phyloP scores from a whole-genome alignment of 2,329 filamentous ascomycete genomes.

The Nemania serpens region DNA sequence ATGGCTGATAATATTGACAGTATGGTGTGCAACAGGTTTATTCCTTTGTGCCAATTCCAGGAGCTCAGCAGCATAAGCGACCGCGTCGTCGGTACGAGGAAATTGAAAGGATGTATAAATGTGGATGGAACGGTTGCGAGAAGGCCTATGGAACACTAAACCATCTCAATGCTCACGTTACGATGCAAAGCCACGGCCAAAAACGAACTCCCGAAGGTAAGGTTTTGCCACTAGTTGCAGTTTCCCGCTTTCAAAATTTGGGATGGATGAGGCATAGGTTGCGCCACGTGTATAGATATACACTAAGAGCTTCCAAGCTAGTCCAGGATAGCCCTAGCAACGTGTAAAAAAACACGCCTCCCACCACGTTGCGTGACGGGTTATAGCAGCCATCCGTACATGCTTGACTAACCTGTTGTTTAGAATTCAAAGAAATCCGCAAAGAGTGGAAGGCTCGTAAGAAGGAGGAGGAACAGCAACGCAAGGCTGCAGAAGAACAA shows the following conservation, averaged over 20 bases:
- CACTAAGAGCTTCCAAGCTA: conserved; percentile 10
- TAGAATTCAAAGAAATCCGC: conserved; percentile 98
- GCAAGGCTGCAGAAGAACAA: conserved; percentile 88
- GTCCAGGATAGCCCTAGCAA: conserved; percentile 3
- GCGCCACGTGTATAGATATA: conserved; percentile 1
- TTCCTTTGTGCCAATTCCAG: conserved; percentile 96
- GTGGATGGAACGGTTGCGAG: conserved; percentile 96
- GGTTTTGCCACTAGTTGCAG: conserved; percentile 39
- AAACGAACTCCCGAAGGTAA: conserved; percentile 98
- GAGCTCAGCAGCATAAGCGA: conserved; percentile 95
- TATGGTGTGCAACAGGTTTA: conserved; percentile 72
- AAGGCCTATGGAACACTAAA: conserved; percentile 98
- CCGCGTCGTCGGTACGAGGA: conserved; percentile 94
- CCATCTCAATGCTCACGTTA: conserved; percentile 96
- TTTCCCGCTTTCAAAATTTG: not conserved
- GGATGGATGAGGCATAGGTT: not conserved
- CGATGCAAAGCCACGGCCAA: conserved; percentile 94
- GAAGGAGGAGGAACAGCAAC: conserved; percentile 93
- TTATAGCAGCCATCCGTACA: not conserved
- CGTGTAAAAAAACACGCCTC: not conserved
- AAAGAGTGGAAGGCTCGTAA: conserved; percentile 99
- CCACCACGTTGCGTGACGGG: not conserved
- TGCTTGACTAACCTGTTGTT: conserved; percentile 38
- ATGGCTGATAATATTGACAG: conserved; percentile 44
- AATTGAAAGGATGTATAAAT: conserved; percentile 99